Base-by-base conservation (phyloP, 257 asterid genomes). In the Cordia subcordata region DNA sequence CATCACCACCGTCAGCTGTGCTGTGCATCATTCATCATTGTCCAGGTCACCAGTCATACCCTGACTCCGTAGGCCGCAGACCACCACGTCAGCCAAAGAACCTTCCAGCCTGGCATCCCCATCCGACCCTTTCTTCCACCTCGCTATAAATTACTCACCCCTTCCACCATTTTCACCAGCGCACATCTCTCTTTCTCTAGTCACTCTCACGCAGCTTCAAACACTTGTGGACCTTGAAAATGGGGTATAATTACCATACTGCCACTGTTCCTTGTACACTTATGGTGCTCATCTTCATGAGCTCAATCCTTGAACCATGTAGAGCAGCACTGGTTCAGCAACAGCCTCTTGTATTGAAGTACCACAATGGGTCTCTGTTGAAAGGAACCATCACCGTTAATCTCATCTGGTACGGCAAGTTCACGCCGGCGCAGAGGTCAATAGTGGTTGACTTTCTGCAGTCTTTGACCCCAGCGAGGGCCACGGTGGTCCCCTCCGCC, bases 371-470 rank as follows among this genome's bases (percentile, higher is more conserved):
- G 12, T 73, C 66, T 38, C 54, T 84, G 13, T 68, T 84, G 1
- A 84, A 82, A 58, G 89, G 93, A 35, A 60, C 79, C 44, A 71
- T 84, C 44, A 77, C 80, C 63, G 77, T 84, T 1, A 79, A 82
- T 46, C 73, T 84, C 58, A 68, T 82, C 42, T 84, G 93, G 93
- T 84, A 84, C 71, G 93, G 93, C 0, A 64, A 76, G 13, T 84
- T 84, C 62, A 72, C 89, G 8, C 82, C 93, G 16, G 32, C 13
- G 42, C 89, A 82, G 9, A 84, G 86, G 64, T 63, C 93, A 39
- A 71, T 82, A 32, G 60, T 84, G 73, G 78, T 79, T 12, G 93
- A 84, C 70, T 84, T 84, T 61, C 73, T 84, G 46, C 85, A 77
- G 18, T 84, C 95, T 0, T 61, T 83, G 0, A 79, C 51, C 46